A percentile compares a stretch with the other conserved stretches of the same genome.
These are phyloP conservation scores for Mesostigma viride DNA, from an alignment of 139 green algal species.

Conservation along the genomic window DNA sequence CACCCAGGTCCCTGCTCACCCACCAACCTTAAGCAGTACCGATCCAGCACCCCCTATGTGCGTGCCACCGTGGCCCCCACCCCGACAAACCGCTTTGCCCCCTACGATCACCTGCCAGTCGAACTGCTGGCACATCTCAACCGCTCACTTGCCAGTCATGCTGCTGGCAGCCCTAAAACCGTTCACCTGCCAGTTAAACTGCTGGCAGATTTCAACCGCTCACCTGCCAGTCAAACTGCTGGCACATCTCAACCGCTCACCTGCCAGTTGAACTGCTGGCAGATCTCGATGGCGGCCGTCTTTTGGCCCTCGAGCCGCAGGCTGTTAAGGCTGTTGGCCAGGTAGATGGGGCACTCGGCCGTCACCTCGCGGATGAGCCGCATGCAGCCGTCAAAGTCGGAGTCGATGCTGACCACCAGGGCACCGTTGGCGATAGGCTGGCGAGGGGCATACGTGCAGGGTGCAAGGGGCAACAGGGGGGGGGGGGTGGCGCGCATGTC, in stretches of 20 bases:
- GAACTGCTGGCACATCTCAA: no score
- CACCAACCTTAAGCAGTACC: no score
- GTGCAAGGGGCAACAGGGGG: conserved; percentile 36
- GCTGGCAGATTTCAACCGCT: no score
- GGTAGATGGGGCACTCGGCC: conserved; percentile 91
- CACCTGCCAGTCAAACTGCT: conserved; percentile 99
- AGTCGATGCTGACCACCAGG: conserved; percentile 95
- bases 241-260: conserved; percentile 99
- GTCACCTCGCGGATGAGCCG: conserved; percentile 86
- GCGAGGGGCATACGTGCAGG: conserved; percentile 96
- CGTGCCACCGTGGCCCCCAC: no score
- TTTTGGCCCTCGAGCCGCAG: conserved; percentile 97
- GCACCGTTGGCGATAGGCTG: conserved; percentile 97
- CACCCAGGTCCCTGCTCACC: no score
- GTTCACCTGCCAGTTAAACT: no score
- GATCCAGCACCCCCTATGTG: no score
- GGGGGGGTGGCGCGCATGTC: no score
- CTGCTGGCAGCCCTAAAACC: no score
- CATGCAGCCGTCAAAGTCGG: conserved; percentile 99
- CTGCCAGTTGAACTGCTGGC: conserved; percentile 99
- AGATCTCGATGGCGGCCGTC: conserved; percentile 98
- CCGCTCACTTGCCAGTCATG: no score
- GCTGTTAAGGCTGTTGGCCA: conserved; percentile 98
- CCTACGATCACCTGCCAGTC: conserved; percentile 98
- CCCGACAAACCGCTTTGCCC: no score